Percentiles rank a stretch among this genome's conserved stretches.
These are phyloP conservation scores for Stenogyne calaminthoides DNA, from an alignment of 305 asterid species.

Conservation along the genomic window DNA sequence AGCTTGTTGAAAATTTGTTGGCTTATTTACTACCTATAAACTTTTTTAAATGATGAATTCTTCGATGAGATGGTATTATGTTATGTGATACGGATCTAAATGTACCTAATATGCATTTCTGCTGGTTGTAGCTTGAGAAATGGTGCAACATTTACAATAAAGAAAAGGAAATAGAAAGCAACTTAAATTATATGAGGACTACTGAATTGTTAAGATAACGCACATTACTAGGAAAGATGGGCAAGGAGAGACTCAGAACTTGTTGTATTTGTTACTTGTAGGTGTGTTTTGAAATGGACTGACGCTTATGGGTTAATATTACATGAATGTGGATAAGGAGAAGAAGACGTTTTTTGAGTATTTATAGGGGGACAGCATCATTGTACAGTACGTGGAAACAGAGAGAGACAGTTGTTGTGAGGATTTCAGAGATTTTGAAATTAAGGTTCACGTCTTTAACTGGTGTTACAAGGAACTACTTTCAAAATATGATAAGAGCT, in stretches of 20 bases:
- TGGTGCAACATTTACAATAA: slow-evolving; percentile 32
- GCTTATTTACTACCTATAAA: too few species aligned
- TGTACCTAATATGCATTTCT: slow-evolving; percentile 16
- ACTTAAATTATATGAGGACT: neutral
- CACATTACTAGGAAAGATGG: slow-evolving; percentile 47
- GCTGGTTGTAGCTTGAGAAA: slow-evolving; percentile 40
- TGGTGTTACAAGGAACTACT: too few species aligned
- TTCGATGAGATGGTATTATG: too few species aligned
- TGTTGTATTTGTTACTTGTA: slow-evolving; percentile 35
- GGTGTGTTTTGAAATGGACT: slow-evolving; percentile 57
- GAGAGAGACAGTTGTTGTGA: neutral
- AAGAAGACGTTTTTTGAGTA: slow-evolving; percentile 38
- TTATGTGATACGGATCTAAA: too few species aligned
- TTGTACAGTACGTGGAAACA: slow-evolving; percentile 29
- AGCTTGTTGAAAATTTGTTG: too few species aligned
- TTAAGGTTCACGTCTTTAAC: slow-evolving; percentile 14
- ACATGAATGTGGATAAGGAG: slow-evolving; percentile 21
- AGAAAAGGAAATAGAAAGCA: neutral
- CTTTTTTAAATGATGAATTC: too few species aligned
- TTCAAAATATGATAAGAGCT: slow-evolving; percentile 51
- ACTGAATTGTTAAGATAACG: slow-evolving; percentile 25
- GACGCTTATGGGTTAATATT: slow-evolving; percentile 47
- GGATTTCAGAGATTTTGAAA: slow-evolving; percentile 30
- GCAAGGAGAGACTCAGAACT: neutral
- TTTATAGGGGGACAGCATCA: slow-evolving; percentile 49